A percentile compares a stretch with the other conserved stretches of the same genome.
phyloP scores from a whole-genome alignment of 2,329 filamentous ascomycete species.

The Zalaria obscura region DNA sequence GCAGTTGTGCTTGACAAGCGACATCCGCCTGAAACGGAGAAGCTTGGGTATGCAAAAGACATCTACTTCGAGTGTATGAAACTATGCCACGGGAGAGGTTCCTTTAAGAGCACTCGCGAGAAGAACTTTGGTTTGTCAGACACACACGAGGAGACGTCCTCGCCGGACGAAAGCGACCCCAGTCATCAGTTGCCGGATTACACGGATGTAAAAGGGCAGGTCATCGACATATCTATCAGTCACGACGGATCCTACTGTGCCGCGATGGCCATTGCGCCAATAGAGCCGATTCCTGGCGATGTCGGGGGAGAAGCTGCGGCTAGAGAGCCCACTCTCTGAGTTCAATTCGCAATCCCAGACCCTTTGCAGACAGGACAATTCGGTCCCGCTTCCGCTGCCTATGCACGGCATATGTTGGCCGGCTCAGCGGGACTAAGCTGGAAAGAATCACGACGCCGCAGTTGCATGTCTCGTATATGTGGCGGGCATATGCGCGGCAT shows the following conservation, averaged over 20 bases:
- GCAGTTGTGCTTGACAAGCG: neutral
- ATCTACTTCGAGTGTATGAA: neutral
- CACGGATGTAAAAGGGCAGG: constrained; percentile 46
- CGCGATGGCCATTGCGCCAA: constrained; percentile 47
- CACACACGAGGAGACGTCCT: no score
- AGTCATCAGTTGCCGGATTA: constrained; percentile 20
- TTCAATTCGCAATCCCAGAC: no score
- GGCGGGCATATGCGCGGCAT: no score
- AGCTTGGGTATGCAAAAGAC: neutral
- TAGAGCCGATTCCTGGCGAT: constrained; percentile 12
- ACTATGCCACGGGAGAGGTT: no score
- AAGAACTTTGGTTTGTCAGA: no score
- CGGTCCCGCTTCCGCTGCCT: no score
- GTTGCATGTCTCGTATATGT: no score
- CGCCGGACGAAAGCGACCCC: neutral
- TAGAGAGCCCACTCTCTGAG: neutral
- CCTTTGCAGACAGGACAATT: no score
- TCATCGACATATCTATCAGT: constrained; percentile 65
- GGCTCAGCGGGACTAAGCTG: no score
- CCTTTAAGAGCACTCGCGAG: no score
- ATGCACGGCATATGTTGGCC: no score
- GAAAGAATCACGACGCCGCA: no score
- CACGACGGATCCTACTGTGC: constrained; percentile 74
- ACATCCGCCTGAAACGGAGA: neutral
- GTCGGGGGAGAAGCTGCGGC: constrained; percentile 15